Conservation (phyloP, 495 filamentous ascomycete species). For the Rostrohypoxylon terebratum region DNA sequence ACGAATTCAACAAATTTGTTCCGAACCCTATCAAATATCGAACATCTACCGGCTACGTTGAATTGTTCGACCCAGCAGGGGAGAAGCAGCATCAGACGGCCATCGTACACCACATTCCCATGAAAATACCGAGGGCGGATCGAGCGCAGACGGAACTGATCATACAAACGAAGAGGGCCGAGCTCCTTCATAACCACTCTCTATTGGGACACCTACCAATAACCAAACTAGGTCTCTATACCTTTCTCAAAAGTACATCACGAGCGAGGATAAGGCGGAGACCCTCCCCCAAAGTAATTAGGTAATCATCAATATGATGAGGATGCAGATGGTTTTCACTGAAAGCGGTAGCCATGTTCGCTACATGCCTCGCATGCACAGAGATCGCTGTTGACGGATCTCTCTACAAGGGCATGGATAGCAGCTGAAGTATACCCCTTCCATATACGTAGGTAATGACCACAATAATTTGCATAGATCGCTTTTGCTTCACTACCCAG, state of each 20-base stretch:
- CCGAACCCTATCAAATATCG: conserved; percentile 52
- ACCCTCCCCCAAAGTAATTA: no score
- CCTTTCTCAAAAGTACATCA: conserved; percentile 24
- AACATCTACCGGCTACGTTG: conserved; percentile 48
- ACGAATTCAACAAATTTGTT: conserved; percentile 65
- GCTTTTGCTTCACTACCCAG: background rate
- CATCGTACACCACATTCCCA: background rate
- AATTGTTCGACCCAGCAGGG: conserved; percentile 27
- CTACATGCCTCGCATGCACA: conserved; percentile 1
- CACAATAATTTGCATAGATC: background rate
- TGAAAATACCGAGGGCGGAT: conserved; percentile 27
- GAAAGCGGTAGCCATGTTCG: background rate
- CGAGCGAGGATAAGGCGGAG: background rate
- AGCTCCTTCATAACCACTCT: conserved; percentile 14
- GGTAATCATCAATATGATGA: background rate
- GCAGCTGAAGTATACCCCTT: conserved; percentile 12
- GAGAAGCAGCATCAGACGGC: conserved; percentile 3
- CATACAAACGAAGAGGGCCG: background rate
- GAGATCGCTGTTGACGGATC: background rate
- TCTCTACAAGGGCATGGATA: background rate
- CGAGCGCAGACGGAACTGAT: background rate
- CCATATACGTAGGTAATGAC: background rate
- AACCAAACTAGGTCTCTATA: conserved; percentile 16
- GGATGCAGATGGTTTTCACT: conserved; percentile 28
- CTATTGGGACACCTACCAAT: conserved; percentile 24